Conservation (phyloP, 2,329 filamentous ascomycete species). For the Coniella lustricola region DNA sequence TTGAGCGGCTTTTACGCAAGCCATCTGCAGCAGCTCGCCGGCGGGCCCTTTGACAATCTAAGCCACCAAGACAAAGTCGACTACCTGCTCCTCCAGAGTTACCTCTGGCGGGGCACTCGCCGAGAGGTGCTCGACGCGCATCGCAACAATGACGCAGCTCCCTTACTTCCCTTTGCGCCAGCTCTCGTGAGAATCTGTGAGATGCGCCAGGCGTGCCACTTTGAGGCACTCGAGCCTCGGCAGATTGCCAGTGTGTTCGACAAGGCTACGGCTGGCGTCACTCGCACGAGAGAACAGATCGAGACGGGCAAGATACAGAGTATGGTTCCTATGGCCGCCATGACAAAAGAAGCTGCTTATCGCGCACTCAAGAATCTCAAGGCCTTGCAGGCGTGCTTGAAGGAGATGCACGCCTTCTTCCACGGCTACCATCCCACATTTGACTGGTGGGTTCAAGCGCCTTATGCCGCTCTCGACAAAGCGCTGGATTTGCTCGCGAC, state of each 20-base stretch:
- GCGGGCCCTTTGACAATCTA: conserved; percentile 27
- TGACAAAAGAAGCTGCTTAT: conserved; percentile 36
- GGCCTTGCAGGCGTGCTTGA: conserved; percentile 33
- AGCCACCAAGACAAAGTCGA: conserved; percentile 41
- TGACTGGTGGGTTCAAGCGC: conserved; percentile 47
- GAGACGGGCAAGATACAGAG: conserved; percentile 25
- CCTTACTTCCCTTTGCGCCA: conserved; percentile 38
- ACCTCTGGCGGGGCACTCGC: conserved; percentile 29
- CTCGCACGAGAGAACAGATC: conserved; percentile 28
- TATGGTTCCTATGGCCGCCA: conserved; percentile 6
- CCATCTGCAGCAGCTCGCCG: conserved; percentile 32
- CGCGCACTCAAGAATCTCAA: conserved; percentile 37
- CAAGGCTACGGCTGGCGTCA: conserved; percentile 27
- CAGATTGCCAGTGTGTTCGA: conserved; percentile 35
- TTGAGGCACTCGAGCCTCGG: conserved; percentile 31
- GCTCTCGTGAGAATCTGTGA: conserved; percentile 39
- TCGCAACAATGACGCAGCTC: conserved; percentile 29
- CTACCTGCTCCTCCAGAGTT: conserved; percentile 43
- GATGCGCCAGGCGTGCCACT: conserved; percentile 36
- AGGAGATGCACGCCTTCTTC: conserved; percentile 45
- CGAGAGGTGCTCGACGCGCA: conserved; percentile 33
- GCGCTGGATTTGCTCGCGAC: conserved; percentile 29
- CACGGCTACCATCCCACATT: conserved; percentile 48
- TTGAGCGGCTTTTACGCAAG: conserved; percentile 34
- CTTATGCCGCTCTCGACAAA: conserved; percentile 33